Base-by-base conservation (phyloP, 2,329 filamentous ascomycete genomes). In the Diaporthe sp. region DNA sequence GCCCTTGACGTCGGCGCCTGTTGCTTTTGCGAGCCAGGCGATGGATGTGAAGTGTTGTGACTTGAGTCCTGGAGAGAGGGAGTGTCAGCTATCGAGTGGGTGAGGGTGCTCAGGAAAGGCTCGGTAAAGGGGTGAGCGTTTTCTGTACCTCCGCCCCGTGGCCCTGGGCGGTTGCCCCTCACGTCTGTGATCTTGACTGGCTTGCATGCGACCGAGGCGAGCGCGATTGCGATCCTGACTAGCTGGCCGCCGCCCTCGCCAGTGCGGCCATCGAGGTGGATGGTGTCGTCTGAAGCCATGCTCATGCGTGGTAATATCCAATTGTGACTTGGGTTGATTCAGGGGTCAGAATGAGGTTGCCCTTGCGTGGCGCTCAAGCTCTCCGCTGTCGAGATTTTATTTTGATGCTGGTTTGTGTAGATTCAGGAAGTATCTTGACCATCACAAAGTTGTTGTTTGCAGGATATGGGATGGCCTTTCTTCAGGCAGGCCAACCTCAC, bases 161-260 rank as follows among this genome's bases (percentile, higher is more conserved):
- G 77, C 1, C 83, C 82, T 49, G 78, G 77, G 25, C 91, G 85
- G 74, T 92, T 92, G 4, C 88, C 91, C 49, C 91, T 83, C 4
- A 93, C 86, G 75, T 92, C 83, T 13, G 82, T 83, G 74, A 93
- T 90, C 37, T 85, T 85, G 42, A 93, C 84, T 0, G 90, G 84
- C 73, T 87, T 87, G 0, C 85, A 85, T 2, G 89, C 89, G 39
- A 92, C 85, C 1, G 91, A 88, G 15, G 91, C 87, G 9, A 93
- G 83, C 1, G 86, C 86, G 49, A 90, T 85, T 2, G 90, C 90
- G 1, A 92, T 84, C 58, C 91, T 84, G 0, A 92, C 87, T 0
- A 93, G 82, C 78, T 93, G 91, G 3, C 91, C 91, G 5, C 91
- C 91, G 6, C 91, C 91, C 80, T 92, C 91, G 1, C 91, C 90